phyloP scores from a whole-genome alignment of 805 yeast genomes.

The Metschnikowia corniflorae region DNA sequence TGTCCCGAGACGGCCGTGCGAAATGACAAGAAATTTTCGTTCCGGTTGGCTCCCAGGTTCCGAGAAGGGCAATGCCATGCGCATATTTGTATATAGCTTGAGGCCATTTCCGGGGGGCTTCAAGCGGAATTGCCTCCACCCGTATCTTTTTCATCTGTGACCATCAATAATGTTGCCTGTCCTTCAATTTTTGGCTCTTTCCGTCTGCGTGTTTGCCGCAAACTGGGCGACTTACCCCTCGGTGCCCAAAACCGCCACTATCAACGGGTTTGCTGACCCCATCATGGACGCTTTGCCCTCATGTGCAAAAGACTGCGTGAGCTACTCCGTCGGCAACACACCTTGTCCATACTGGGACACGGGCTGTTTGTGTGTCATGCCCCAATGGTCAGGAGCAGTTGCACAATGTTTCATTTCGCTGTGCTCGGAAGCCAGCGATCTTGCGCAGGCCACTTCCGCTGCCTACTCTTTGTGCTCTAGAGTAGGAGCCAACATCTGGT shows the following conservation, averaged over 20 bases:
- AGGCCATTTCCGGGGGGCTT: too few species aligned
- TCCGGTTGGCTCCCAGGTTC: too few species aligned
- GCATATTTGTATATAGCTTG: too few species aligned
- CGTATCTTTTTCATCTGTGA: too few species aligned
- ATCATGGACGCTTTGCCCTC: constrained; percentile 35
- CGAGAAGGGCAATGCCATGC: too few species aligned
- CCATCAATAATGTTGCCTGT: constrained; percentile 5
- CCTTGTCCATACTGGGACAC: constrained; percentile 55
- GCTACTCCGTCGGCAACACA: constrained; percentile 35
- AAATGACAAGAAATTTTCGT: too few species aligned
- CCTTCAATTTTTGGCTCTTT: constrained; percentile 5
- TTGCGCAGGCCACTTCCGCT: constrained; percentile 36
- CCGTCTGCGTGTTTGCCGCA: constrained; percentile 21
- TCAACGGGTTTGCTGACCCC: constrained; percentile 49
- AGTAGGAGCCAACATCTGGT: constrained; percentile 43
- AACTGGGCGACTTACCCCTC: constrained; percentile 44
- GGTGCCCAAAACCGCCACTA: constrained; percentile 45
- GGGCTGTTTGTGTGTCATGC: constrained; percentile 49
- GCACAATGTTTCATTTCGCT: constrained; percentile 39
- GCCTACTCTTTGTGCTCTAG: constrained; percentile 41
- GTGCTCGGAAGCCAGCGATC: constrained; percentile 34
- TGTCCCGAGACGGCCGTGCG: background rate
- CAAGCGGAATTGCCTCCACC: too few species aligned
- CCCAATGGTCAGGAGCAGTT: constrained; percentile 43
- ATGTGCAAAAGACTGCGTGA: constrained; percentile 43